These are phyloP conservation scores for Ceratobasidium sp. DNA, from an alignment of 1,284 basidiomycete species.

Conservation along the genomic window DNA sequence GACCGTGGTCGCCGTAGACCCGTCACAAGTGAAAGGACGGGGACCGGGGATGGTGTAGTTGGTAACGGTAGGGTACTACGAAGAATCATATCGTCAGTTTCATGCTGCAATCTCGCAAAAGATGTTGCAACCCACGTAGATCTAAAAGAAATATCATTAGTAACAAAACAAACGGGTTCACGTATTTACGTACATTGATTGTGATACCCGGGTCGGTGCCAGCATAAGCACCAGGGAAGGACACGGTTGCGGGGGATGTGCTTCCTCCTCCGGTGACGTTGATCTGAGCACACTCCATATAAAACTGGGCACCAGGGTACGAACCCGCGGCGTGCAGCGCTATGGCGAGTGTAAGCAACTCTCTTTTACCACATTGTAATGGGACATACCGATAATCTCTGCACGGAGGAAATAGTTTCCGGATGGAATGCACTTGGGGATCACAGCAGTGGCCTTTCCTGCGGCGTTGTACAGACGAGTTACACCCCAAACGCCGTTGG, in stretches of 20 bases:
- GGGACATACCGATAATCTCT: conserved; percentile 34
- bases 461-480: conserved; percentile 15
- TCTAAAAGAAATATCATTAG: conserved; percentile 4
- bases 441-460: conserved; percentile 42
- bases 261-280: conserved; percentile 48
- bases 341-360: not conserved
- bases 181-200: conserved; percentile 19
- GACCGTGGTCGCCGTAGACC: conserved; percentile 18
- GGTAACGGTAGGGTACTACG: conserved; percentile 33
- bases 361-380: not conserved
- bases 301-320: conserved; percentile 41
- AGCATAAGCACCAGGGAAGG: conserved; percentile 73
- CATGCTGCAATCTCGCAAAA: not conserved
- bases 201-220: conserved; percentile 72
- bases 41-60: conserved; percentile 45
- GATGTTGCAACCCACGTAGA: conserved; percentile 19
- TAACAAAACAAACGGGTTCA: not conserved
- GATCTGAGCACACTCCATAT: conserved; percentile 48
- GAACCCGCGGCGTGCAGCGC: conserved; percentile 26
- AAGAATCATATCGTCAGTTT: not conserved
- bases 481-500: conserved; percentile 35
- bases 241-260: conserved; percentile 62
- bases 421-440: conserved; percentile 43
- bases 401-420: conserved; percentile 43
- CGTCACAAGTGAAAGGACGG: conserved; percentile 46